Evolutionary conservation across 2,329 filamentous ascomycete genomes (phyloP), one percentile per base, ranked within the genome.

Genomic region (Aaosphaeria arxii): DNA sequence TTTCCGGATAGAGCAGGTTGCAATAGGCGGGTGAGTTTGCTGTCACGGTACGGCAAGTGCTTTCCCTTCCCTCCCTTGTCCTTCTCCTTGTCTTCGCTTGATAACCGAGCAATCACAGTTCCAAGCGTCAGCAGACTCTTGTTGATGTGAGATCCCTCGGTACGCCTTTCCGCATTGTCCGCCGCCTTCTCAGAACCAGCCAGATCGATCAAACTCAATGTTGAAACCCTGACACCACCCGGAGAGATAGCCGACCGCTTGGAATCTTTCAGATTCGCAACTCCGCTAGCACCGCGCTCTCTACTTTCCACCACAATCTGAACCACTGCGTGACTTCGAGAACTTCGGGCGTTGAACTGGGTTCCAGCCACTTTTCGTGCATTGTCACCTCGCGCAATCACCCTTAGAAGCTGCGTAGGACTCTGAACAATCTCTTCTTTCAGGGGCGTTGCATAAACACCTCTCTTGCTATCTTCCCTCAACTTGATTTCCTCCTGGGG

Each of bases 381-480:
- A 66, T 95, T 85, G 67, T 99, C 94, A 63, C 94, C 94, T 47
- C 92, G 83, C 35, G 94, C 91, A 68, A 99, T 99, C 29, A 99
- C 94, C 58, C 94, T 84, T 40, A 99, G 76, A 30, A 99, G 80
- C 68, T 99, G 94, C 0, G 94, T 97, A 2, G 94, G 94, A 59
- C 91, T 96, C 71, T 99, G 94, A 30, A 99, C 94, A 59, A 99
- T 99, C 69, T 99, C 94, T 71, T 99, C 94, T 70, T 96, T 97
- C 51, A 99, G 73, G 1, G 94, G 94, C 13, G 88, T 95, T 24
- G 94, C 94, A 75, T 97, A 99, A 11, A 99, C 92, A 31, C 94
- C 94, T 52, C 94, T 82, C 74, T 96, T 97, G 74, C 87, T 91
- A 70, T 99, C 94, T 72, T 99, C 94, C 17, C 94, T 87, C 47